Conservation (phyloP, 1,139 yeast genomes). For the Saccharomycopsis hybrid region DNA sequence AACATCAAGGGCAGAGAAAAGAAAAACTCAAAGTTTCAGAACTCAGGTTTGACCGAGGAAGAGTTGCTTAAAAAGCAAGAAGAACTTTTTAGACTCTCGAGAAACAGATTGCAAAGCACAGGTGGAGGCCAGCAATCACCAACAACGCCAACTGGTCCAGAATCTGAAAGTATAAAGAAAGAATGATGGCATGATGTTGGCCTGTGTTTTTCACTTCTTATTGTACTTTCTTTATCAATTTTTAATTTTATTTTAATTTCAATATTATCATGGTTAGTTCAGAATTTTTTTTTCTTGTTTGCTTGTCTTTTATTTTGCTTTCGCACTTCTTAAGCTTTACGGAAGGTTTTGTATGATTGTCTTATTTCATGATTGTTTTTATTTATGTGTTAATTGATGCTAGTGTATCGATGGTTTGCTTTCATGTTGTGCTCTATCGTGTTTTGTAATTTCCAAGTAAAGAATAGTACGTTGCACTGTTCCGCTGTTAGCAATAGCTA, state of each 20-base stretch:
- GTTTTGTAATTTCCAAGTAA: no score
- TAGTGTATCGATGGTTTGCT: no score
- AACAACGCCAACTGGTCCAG: slow-evolving; percentile 5
- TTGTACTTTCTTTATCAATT: neutral
- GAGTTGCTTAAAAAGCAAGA: slow-evolving; percentile 90
- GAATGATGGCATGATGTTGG: neutral
- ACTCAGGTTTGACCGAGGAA: slow-evolving; percentile 87
- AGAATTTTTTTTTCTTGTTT: no score
- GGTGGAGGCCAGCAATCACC: slow-evolving; percentile 6
- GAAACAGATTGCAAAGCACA: slow-evolving; percentile 59
- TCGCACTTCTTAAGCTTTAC: no score
- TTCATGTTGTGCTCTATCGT: no score
- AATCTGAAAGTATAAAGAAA: neutral
- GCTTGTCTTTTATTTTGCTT: no score
- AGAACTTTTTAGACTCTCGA: slow-evolving; percentile 80
- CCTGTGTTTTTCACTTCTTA: neutral
- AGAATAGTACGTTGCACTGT: no score
- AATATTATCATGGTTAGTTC: no score
- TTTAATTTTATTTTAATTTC: slow-evolving; percentile 1
- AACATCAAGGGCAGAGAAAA: slow-evolving; percentile 82
- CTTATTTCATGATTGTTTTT: no score
- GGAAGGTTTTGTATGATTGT: no score
- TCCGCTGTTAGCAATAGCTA: no score
- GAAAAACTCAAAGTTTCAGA: slow-evolving; percentile 88
- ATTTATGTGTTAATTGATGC: no score